Evolutionary conservation across 352 stramenopile genomes (phyloP), one percentile per base, ranked within the genome.

Genomic region (Globisporangium heterothallicum): DNA sequence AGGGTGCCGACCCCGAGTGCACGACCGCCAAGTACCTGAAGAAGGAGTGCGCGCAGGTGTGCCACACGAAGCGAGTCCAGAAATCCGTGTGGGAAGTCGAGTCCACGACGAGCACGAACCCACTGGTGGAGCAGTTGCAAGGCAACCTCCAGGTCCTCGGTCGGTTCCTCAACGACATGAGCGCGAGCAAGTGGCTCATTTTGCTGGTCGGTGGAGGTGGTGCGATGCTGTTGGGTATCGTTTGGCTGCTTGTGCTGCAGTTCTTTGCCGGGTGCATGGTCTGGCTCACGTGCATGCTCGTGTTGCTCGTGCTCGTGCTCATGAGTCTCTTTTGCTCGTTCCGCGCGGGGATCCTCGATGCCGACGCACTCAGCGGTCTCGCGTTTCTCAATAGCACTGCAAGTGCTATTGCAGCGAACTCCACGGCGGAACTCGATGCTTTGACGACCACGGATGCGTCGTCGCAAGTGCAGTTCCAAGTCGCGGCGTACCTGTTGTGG

Each of bases 241-340:
- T 87, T 5, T 94, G 80, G 82, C 57, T 95, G 24, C 53, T 86
- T 9, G 57, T 91, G 30, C 53, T 95, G n/a, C 79, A 86, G 50
- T 87, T 85, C 55, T 88, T 88, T 35, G 78, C 79, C 3, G 74
- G 73, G 2, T 80, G 66, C 46, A 78, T 92, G 29, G 76, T 95
- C n/a, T 92, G 81, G 80, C 56, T 88, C 41, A 89, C 78, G 10
- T 88, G 87, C 51, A 59, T 74, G 51, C 62, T 84, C 10, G 70
- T 90, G 24, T 44, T 94, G 9, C 30, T 78, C 34, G 62, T 67
- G n/a, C 64, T 92, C 6, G 40, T 91, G 7, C 44, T 91, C 30
- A 58, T 90, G 58, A 92, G 72, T 25, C 43, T 89, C n/a, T 85
- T 89, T 49, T 89, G 78, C 59, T 89, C 85, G 18, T 68, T 84